Base-by-base conservation (phyloP, 1,284 basidiomycete genomes). In the Gomphus bonarii region DNA sequence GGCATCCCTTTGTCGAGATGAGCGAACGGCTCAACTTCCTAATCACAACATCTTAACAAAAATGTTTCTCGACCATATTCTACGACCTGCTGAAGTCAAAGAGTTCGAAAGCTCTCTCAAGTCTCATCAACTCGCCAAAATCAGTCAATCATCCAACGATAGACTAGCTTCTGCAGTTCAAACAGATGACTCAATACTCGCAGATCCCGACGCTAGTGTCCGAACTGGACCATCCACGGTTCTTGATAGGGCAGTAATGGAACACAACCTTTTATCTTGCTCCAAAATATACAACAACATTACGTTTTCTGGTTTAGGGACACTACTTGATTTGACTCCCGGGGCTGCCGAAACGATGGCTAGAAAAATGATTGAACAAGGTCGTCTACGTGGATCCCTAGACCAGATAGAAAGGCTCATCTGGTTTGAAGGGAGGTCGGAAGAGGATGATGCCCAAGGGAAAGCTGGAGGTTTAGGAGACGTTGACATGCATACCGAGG, bases 1-100 rank as follows among this genome's bases (percentile, higher is more conserved):
- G 52, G 91, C 93, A 6, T 87, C 92, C 25, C 79, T 99, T 54
- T 95, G 92, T 68, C 82, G 95, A 50, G 97, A 99, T 69, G 95
- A 98, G 66, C 85, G 97, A 36, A 85, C 91, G 0, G 65, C 76
- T 12, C 81, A 88, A 20, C 80, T 94, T 12, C 81, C 86, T 12
- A 86, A 91, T 28, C 87, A 87, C 69, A 91, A 88, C 65, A 94
- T 99, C 69, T 82, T 99, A 28, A 85, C 87, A 54, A 97, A 97
- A 67, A 97, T 98, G 89, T 94, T 97, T 71, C 83, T 97, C 62
- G 95, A 97, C 67, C 94, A 94, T 62, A 97, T 99, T 65, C 82
- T 99, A 46, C 86, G 92, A 48, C 79, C 91, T 0, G 77, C 81
- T 54, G 95, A 98, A 72, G 82, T 99, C 59, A 84, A 88, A 65